A percentile compares a stretch with the other conserved stretches of the same genome.
These are phyloP conservation scores for Urostyla sp. DNA, from an alignment of 73 alveolate genomes.

Conservation along the genomic window DNA sequence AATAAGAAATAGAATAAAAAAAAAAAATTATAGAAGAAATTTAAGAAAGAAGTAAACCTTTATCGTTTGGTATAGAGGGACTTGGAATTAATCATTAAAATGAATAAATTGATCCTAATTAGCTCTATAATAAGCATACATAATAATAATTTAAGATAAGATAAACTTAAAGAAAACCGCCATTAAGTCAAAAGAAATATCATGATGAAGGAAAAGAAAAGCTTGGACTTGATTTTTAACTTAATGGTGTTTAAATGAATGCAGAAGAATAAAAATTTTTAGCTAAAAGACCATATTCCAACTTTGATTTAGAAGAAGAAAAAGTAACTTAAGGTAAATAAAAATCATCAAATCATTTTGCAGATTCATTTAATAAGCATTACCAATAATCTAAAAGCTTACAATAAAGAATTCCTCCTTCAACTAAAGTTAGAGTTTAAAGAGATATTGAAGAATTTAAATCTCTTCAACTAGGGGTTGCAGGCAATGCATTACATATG, in stretches of 20 bases:
- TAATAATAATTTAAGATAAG: conserved; percentile 10
- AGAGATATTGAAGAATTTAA: conserved; percentile 19
- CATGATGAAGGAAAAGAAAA: not conserved
- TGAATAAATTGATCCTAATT: conserved; percentile 4
- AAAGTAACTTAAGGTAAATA: conserved; percentile 10
- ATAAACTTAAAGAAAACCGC: not conserved
- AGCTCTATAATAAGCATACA: not conserved
- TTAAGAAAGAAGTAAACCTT: conserved; percentile 25
- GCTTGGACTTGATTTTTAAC: not conserved
- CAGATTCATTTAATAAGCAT: not conserved
- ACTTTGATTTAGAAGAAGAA: conserved; percentile 3
- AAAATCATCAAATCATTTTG: conserved; percentile 8
- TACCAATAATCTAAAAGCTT: not conserved
- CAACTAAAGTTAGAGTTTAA: conserved; percentile 15
- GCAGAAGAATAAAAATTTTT: not conserved
- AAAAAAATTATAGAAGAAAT: conserved; percentile 28
- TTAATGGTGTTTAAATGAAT: conserved; percentile 23
- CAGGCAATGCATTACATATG: no score
- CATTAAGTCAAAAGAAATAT: not conserved
- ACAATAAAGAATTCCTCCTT: not conserved
- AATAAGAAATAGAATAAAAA: no score
- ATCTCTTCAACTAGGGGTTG: not conserved
- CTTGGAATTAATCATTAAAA: conserved; percentile 7
- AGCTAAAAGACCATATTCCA: no score
- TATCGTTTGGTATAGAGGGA: conserved; percentile 39